phyloP scores from a whole-genome alignment of 148 eudicot species.

The Fallopia convolvulus region DNA sequence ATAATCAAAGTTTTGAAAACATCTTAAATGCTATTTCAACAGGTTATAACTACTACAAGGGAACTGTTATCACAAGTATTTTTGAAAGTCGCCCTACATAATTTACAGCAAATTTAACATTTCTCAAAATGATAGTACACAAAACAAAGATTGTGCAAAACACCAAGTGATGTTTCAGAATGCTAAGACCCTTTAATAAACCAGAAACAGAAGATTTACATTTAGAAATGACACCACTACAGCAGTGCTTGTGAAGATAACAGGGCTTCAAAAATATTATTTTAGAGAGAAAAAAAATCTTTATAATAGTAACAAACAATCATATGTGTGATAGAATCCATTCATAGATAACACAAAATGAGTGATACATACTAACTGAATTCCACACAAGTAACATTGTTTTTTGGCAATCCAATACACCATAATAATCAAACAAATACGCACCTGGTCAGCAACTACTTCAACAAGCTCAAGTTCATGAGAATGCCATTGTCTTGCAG shows the following conservation, averaged over 20 bases:
- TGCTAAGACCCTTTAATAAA: neutral
- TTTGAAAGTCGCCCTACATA: neutral
- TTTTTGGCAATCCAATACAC: neutral
- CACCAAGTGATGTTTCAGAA: neutral
- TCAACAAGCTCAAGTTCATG: conserved; percentile 96
- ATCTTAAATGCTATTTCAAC: neutral
- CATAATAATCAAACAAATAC: neutral
- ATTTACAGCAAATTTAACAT: neutral
- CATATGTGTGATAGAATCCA: too few relatives aligned
- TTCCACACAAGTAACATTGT: too few relatives aligned
- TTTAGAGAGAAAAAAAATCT: too few relatives aligned
- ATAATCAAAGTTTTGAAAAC: neutral
- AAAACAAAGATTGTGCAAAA: too few relatives aligned
- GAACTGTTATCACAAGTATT: neutral
- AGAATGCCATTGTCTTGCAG: conserved; percentile 89
- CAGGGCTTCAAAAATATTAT: too few relatives aligned
- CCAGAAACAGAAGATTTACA: neutral
- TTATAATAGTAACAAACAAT: too few relatives aligned
- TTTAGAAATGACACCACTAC: neutral
- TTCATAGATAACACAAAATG: neutral
- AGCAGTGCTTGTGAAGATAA: too few relatives aligned
- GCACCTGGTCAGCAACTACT: conserved; percentile 97
- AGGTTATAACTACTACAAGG: neutral
- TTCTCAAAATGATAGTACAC: neutral
- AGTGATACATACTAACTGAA: neutral